A percentile compares a stretch with the other conserved stretches of the same genome.
Conservation (phyloP, 192 early-diverging fungal genomes). For the Dissophora globulifera region DNA sequence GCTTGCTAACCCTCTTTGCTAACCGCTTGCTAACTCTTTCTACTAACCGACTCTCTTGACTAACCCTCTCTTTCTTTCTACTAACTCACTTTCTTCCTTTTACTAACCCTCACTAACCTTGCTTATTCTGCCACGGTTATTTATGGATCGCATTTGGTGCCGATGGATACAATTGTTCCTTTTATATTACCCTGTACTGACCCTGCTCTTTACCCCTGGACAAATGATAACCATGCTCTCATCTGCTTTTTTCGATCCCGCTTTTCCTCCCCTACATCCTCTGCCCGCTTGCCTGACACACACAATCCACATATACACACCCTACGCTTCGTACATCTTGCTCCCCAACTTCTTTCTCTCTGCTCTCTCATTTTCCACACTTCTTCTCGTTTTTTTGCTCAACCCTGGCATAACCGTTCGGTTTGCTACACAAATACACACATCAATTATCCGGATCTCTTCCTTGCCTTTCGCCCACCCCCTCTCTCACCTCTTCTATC, state of each 20-base stretch:
- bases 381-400: too few relatives aligned
- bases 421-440: too few relatives aligned
- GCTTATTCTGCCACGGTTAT: not conserved
- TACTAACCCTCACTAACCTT: not conserved
- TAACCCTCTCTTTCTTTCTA: not conserved
- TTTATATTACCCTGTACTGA: conserved; percentile 1
- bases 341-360: too few relatives aligned
- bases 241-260: conserved; percentile 6
- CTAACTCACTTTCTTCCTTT: not conserved
- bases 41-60: not conserved
- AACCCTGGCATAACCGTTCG: too few relatives aligned
- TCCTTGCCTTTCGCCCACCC: too few relatives aligned
- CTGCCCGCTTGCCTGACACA: not conserved
- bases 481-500: too few relatives aligned
- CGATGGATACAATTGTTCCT: not conserved
- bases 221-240: conserved; percentile 6
- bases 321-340: not conserved
- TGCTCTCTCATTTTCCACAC: too few relatives aligned
- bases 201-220: not conserved
- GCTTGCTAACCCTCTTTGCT: not conserved
- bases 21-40: not conserved
- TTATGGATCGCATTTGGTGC: not conserved
- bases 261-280: conserved; percentile 1
- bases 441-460: too few relatives aligned
- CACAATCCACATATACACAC: conserved; percentile 3